Conservation (phyloP, 1,284 basidiomycete species). For the Ustilago hordei region DNA sequence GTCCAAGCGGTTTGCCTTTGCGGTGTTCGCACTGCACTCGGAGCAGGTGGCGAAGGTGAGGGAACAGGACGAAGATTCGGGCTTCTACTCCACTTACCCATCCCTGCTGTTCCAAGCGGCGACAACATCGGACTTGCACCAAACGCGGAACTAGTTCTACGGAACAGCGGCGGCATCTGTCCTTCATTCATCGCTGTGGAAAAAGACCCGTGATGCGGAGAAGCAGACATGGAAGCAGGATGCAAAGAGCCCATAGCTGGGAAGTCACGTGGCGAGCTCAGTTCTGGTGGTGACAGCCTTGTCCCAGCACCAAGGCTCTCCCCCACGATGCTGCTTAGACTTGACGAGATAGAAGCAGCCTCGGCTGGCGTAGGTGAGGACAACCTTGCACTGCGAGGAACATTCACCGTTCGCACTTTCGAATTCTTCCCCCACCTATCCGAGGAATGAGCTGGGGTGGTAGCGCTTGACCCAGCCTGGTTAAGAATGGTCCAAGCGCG, state of each 20-base stretch:
- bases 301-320: neutral
- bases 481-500: constrained; percentile 65
- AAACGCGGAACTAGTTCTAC: constrained; percentile 12
- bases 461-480: constrained; percentile 35
- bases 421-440: constrained; percentile 47
- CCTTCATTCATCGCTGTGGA: neutral
- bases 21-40: neutral
- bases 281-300: constrained; percentile 21
- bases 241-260: constrained; percentile 6
- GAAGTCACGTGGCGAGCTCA: constrained; percentile 23
- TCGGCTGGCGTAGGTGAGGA: constrained; percentile 35
- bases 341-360: constrained; percentile 16
- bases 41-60: neutral
- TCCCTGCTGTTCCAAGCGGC: neutral
- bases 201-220: constrained; percentile 4
- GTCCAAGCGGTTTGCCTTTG: constrained; percentile 14
- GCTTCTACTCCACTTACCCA: constrained; percentile 28
- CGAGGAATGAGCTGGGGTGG: constrained; percentile 24
- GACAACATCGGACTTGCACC: neutral
- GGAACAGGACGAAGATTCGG: constrained; percentile 19
- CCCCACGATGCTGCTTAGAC: constrained; percentile 12
- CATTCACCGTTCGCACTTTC: constrained; percentile 61
- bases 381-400: constrained; percentile 49
- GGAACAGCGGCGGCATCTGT: neutral
- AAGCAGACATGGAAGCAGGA: constrained; percentile 6